Conservation (phyloP, 805 yeast genomes). For the Candida broadrunensis region DNA sequence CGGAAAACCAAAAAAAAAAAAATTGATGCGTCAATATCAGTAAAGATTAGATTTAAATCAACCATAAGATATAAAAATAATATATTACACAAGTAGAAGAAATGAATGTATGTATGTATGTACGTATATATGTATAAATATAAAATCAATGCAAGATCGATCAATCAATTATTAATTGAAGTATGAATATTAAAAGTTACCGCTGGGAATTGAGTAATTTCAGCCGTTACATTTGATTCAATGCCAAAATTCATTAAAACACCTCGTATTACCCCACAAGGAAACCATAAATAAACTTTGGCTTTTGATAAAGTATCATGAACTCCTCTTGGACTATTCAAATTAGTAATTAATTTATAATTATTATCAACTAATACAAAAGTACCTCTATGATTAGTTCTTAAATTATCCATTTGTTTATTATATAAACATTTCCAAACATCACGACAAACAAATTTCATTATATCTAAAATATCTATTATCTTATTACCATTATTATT, state of each 20-base stretch:
- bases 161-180: slow-evolving; percentile 32
- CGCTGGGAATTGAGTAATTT: slow-evolving; percentile 56
- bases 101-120: too few species aligned
- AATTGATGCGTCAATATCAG: too few species aligned
- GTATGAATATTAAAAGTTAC: slow-evolving; percentile 77
- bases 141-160: too few species aligned
- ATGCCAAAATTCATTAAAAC: slow-evolving; percentile 67
- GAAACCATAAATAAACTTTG: slow-evolving; percentile 59
- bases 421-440: slow-evolving; percentile 79
- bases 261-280: slow-evolving; percentile 76
- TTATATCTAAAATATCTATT: slow-evolving; percentile 69
- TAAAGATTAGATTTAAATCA: too few species aligned
- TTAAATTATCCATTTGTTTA: slow-evolving; percentile 86
- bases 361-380: slow-evolving; percentile 72
- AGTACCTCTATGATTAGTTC: slow-evolving; percentile 89
- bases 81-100: too few species aligned
- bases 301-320: slow-evolving; percentile 45
- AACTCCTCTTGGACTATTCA: slow-evolving; percentile 44
- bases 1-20: too few species aligned
- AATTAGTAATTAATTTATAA: slow-evolving; percentile 52
- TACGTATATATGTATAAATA: too few species aligned
- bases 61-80: too few species aligned
- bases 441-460: slow-evolving; percentile 91
- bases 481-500: slow-evolving; percentile 27
- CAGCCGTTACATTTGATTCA: slow-evolving; percentile 63